phyloP scores from a whole-genome alignment of 495 filamentous ascomycete species.

The Xylaria acuta region DNA sequence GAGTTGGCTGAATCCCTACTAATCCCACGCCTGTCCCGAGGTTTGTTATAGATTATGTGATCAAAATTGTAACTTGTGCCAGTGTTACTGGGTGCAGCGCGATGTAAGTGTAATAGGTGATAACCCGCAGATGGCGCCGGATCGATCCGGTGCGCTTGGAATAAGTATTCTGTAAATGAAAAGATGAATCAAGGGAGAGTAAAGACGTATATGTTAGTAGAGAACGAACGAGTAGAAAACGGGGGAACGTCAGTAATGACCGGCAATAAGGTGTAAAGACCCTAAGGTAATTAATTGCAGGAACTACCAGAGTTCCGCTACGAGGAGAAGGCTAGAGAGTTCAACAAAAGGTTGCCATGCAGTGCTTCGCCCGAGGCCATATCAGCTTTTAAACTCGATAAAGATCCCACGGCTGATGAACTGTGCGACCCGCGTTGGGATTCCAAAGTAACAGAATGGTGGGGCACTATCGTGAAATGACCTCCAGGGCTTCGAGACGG shows the following conservation, averaged over 20 bases:
- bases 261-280: background rate
- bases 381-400: slow-evolving; percentile 16
- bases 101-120: background rate
- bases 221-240: background rate
- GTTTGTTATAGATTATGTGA: background rate
- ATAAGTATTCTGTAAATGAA: background rate
- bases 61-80: background rate
- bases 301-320: slow-evolving; percentile 63
- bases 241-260: background rate
- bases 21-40: background rate
- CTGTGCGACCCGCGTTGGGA: slow-evolving; percentile 21
- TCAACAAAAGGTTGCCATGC: slow-evolving; percentile 25
- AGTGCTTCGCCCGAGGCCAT: slow-evolving; percentile 12
- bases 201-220: background rate
- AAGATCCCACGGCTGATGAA: slow-evolving; percentile 11
- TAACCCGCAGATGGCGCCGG: background rate
- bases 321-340: slow-evolving; percentile 53
- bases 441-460: slow-evolving; percentile 23
- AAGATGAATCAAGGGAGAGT: background rate
- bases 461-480: slow-evolving; percentile 13
- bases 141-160: background rate
- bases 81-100: background rate
- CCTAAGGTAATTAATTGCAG: slow-evolving; percentile 41
- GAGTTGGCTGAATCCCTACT: slow-evolving; percentile 5
- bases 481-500: slow-evolving; percentile 14